Evolutionary conservation across 306 rosid genomes (phyloP), one percentile per base, ranked within the genome.

Genomic region (Crataegus laevigata): DNA sequence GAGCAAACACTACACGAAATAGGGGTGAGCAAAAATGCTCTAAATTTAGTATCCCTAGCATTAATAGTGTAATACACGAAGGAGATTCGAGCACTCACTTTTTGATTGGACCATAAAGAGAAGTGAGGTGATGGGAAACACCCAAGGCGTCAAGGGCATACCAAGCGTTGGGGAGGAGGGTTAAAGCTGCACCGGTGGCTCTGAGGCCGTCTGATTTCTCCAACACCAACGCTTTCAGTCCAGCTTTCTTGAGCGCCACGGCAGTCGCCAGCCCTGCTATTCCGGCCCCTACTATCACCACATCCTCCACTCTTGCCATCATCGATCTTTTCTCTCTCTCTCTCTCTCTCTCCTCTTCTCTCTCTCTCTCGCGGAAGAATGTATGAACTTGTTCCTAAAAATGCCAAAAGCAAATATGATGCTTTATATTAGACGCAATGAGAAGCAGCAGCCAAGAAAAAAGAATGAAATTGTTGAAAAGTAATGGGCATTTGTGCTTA

Each of bases 201-300:
- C 71, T 22, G 47, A 61, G 52, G 40, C 25, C 69, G 19, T 62
- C 58, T 3, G 72, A 43, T 63, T 18, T 78, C 21, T 78, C 81
- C 21, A 78, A 19, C 19, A 78, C 81, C 77, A 71, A 51, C 7
- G 71, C 76, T 32, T 57, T 36, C 25, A 71, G 4, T 28, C 81
- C 72, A 4, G 67, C 72, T 63, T 71, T 69, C 77, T 71, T 78
- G 34, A 71, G 50, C 55, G 81, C 77, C 61, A 78, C 47, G 0
- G 77, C 71, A 4, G 54, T 62, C 36, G 81, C 81, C 21, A 71
- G 38, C 47, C 81, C 81, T 3, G 81, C 81, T 34, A 78, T 51
- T 26, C 77, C 77, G 25, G 30, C 57, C 30, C 77, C 81, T 1
- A 78, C 59, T 71, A 71, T 60, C 68, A 73, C 69, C 34, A 78